Evolutionary conservation across 2,329 filamentous ascomycete genomes (phyloP).

Genomic region (Madurella mycetomatis): DNA sequence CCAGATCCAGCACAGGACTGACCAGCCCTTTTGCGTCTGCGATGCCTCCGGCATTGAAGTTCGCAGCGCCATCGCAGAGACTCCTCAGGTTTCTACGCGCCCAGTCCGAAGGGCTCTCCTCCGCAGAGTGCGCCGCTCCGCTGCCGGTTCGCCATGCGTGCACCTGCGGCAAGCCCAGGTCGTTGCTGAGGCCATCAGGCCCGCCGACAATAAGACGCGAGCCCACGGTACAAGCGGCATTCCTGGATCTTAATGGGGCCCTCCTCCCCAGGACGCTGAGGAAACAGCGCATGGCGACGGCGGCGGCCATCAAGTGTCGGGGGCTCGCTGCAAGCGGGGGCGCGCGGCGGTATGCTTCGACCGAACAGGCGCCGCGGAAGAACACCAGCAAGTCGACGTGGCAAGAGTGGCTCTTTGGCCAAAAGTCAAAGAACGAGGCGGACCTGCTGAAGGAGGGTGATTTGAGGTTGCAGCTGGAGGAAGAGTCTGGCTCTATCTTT

Average conservation of each 20-base stretch:
- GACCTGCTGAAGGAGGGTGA: slow-evolving; percentile 22
- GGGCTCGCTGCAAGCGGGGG: slow-evolving; percentile 3
- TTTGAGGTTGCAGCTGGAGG: slow-evolving; percentile 45
- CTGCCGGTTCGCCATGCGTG: slow-evolving; percentile 16
- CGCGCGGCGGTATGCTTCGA: slow-evolving; percentile 28
- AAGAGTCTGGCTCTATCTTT: slow-evolving; percentile 51
- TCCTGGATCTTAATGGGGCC: slow-evolving; percentile 24
- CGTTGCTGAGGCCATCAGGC: not conserved
- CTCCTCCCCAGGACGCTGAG: slow-evolving; percentile 28
- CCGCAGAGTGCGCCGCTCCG: slow-evolving; percentile 14
- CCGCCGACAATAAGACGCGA: slow-evolving; percentile 7
- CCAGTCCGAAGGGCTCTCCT: slow-evolving; percentile 56
- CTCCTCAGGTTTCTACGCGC: slow-evolving; percentile 69
- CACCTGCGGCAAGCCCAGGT: slow-evolving; percentile 6
- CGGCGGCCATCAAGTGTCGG: slow-evolving; percentile 4
- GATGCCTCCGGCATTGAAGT: slow-evolving; percentile 43
- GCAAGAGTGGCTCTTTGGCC: slow-evolving; percentile 48
- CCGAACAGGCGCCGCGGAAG: slow-evolving; percentile 23
- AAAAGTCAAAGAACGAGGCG: slow-evolving; percentile 32
- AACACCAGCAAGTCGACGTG: slow-evolving; percentile 33
- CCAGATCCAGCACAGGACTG: not conserved
- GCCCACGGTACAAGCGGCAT: slow-evolving; percentile 18
- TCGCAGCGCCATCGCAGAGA: slow-evolving; percentile 47
- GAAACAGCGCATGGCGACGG: slow-evolving; percentile 19
- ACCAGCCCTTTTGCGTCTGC: slow-evolving; percentile 18